Base-by-base conservation (phyloP, 331 rosid species). In the Pyracantha coccinea region DNA sequence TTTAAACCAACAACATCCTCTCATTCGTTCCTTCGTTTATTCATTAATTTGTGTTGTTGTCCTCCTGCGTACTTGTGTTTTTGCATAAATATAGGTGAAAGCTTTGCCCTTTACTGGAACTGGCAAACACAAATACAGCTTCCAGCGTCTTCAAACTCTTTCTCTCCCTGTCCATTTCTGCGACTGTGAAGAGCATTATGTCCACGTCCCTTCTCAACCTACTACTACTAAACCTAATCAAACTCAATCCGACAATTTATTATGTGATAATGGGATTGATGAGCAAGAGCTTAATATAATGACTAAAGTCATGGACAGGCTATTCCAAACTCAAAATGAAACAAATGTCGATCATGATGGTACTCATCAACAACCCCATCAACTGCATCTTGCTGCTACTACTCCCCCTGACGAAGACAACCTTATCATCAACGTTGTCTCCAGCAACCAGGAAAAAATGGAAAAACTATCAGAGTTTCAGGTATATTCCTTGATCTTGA, bases 81-180 rank as follows among this genome's bases (percentile, higher is more conserved):
- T 44, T 44, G 52, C 52, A 44, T 44, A 44, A 44, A 44, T 44
- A 73, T 88, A 92, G 99, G 93, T 94, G 77, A 94, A 92, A 81
- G 52, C 88, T 20, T 64, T 94, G 65, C 97, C 99, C 55, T 86
- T 90, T 41, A 78, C 82, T 77, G 99, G 99, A 81, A 90, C 92
- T 35, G 99, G 99, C 75, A 92, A 90, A 77, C 99, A 94, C 85
- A 92, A 88, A 64, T 92, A 94, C 79, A 92, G 97, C 75, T 94
- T 94, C 89, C 93, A 87, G 78, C 88, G 87, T 74, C 84, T 92
- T 75, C 86, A 90, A 75, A 86, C 81, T 72, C 86, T 95, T 78
- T 62, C 89, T 38, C 86, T 81, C 61, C 99, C 99, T 5, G 83
- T 86, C 80, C 83, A 90, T 86, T 88, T 94, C 79, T 94, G 99